Conservation (phyloP, 2,329 filamentous ascomycete species). For the Diaporthe australafricana region DNA sequence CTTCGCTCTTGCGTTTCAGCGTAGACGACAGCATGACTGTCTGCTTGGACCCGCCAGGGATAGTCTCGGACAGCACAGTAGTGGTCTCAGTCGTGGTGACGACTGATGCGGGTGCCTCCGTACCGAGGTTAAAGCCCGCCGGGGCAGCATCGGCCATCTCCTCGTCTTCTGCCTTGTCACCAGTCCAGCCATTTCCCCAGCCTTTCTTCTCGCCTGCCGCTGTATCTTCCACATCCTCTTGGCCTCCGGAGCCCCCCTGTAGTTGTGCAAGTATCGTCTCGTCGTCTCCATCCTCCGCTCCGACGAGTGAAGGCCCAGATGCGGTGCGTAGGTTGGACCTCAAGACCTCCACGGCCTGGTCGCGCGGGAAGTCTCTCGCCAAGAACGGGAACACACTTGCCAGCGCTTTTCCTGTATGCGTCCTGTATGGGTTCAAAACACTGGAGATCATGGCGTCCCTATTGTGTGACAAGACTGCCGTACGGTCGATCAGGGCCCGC, state of each 20-base stretch:
- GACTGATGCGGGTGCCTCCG: slow-evolving; percentile 5
- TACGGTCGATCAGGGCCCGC: slow-evolving; percentile 82
- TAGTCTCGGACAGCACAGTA: not conserved
- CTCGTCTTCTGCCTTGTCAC: slow-evolving; percentile 42
- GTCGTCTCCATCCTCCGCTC: slow-evolving; percentile 63
- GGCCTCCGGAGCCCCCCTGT: slow-evolving; percentile 48
- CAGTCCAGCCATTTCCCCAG: slow-evolving; percentile 2
- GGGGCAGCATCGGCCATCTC: slow-evolving; percentile 38
- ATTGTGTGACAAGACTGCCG: slow-evolving; percentile 77
- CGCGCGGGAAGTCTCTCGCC: slow-evolving; percentile 70
- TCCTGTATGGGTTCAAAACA: slow-evolving; percentile 80
- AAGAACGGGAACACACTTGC: slow-evolving; percentile 86
- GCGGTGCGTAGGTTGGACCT: slow-evolving; percentile 66
- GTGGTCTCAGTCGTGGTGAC: slow-evolving; percentile 18
- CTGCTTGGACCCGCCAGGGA: not conserved
- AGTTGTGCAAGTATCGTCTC: slow-evolving; percentile 46
- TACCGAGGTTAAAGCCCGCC: slow-evolving; percentile 30
- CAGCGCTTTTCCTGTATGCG: slow-evolving; percentile 71
- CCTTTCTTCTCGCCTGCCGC: slow-evolving; percentile 6
- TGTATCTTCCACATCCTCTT: slow-evolving; percentile 50
- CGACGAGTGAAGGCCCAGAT: slow-evolving; percentile 39
- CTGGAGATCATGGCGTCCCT: slow-evolving; percentile 83
- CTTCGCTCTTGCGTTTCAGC: slow-evolving; percentile 58
- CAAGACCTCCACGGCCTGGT: slow-evolving; percentile 78
- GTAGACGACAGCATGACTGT: slow-evolving; percentile 39